Conservation (phyloP, 805 yeast species). For the Candida pseudoglaebosa region DNA sequence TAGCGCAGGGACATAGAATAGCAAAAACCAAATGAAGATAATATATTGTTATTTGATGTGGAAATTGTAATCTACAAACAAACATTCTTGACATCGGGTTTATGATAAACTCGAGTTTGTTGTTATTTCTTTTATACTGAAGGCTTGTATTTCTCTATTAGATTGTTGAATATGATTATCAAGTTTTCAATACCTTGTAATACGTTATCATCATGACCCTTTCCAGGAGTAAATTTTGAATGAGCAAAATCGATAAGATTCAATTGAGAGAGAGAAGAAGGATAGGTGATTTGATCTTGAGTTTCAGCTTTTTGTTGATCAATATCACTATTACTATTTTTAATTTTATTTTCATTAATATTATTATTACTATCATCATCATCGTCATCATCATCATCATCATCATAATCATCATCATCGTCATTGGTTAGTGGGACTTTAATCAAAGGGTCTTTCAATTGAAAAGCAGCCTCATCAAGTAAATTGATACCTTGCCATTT, state of each 20-base stretch:
- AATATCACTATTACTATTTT: no score
- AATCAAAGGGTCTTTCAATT: conserved; percentile 31
- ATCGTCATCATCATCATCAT: conserved; percentile 19
- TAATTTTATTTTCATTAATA: no score
- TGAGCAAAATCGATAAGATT: conserved; percentile 90
- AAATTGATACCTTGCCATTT: conserved; percentile 43
- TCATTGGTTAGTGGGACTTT: conserved; percentile 11
- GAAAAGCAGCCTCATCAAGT: conserved; percentile 30
- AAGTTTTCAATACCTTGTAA: conserved; percentile 67
- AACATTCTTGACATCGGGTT: background rate
- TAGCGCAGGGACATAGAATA: no score
- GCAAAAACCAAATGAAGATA: no score
- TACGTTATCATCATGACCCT: conserved; percentile 69
- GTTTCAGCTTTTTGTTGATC: conserved; percentile 23
- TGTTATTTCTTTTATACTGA: no score
- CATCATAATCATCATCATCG: conserved; percentile 19
- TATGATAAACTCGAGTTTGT: no score
- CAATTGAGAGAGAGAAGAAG: conserved; percentile 48
- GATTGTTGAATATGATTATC: conserved; percentile 37
- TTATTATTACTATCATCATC: no score
- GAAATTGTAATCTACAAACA: no score
- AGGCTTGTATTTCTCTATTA: conserved; percentile 9
- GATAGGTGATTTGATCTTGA: conserved; percentile 19
- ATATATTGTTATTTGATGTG: no score
- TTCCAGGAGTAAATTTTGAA: conserved; percentile 56